Base-by-base conservation (phyloP, 108 stramenopile species). In the Cyclotella atomus region DNA sequence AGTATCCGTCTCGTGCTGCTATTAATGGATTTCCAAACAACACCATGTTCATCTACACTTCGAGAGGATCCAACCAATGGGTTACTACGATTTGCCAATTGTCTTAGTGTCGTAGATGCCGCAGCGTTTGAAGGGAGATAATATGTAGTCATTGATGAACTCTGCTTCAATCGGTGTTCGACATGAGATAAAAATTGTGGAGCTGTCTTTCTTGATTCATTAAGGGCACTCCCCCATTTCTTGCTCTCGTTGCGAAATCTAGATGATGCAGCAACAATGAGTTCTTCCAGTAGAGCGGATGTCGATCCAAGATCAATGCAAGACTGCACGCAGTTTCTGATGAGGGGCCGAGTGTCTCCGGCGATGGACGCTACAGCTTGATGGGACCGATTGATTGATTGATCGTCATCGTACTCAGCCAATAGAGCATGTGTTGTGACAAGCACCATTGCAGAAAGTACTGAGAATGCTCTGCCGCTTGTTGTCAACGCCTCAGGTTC, bases 151-250 rank as follows among this genome's bases (percentile, higher is more conserved):
- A 79, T 23, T 3, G 45, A 21, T 5, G 59, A 52, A 36, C 74
- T 68, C 24, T 74, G 72, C 67, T 62, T 68, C 57, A 83, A 55
- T 57, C 82, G 65, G 15, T 41, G 32, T 33, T 83, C 82, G 14
- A 83, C 77, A 62, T 78, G 77, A 10, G 34, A 32, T 21, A 83
- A 62, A 56, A 76, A 83, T n/a, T 74, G 65, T 19, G 70, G 34
- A 23, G 81, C 76, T 25, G 70, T 66, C 32, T 49, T 59, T 33
- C 30, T 66, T 0, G 66, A 38, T 17, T 72, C 77, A 15, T 63
- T 55, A 21, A 80, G 32, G 7, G 52, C 53, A 17, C 19, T 68
- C 25, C 67, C 52, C 79, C 79, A 80, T 36, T 49, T 41, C 4
- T 46, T 34, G 6, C 67, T 65, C 59, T 80, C 79, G 30, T 53